Evolutionary conservation across 179 eudicot species (phyloP), one percentile per base, ranked within the genome.

Genomic region (Amaranthus tricolor): DNA sequence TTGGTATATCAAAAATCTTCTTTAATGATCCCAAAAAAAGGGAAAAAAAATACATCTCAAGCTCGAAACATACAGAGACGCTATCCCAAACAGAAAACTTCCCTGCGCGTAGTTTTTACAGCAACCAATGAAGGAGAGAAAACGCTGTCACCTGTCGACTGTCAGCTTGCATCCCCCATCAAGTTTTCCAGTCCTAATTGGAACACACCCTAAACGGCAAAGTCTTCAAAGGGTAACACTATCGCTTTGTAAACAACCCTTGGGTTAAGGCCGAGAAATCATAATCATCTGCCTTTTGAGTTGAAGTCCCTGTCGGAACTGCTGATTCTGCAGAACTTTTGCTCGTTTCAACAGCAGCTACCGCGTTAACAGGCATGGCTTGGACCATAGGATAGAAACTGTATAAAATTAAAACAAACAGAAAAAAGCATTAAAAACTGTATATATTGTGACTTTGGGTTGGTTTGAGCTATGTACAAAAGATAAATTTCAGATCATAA

Each of bases 191-290:
- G 68, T 70, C 76, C 70, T 70, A 68, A 54, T 24, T 59, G 44
- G 68, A 68, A 31, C 40, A 66, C 68, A 50, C 49, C 48, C 3
- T 51, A 31, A 74, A 31, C 67, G 31, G 66, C 74, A 14, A 62
- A 17, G 52, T 60, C 63, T 44, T n/a, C 47, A 47, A 43, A 20
- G 69, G n/a, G 54, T n/a, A 45, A 20, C 58, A 85, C 83, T 31
- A 92, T 50, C 89, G 85, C 76, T 92, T 94, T 17, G 95, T 79
- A 71, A 94, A 89, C 71, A 92, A 77, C 48, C 90, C 97, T 84
- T 94, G 94, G 48, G 98, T 94, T 78, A 94, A 76, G 54, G 98
- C 88, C 51, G 98, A 94, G 79, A 94, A 92, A 72, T 94, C 98
- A 21, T 81, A 94, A 5, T 92, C 97, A 71, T 88, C 92, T 58